These are phyloP conservation scores for Lichtheimia ramosa DNA, from an alignment of 371 early-diverging fungal genomes.

Conservation along the genomic window DNA sequence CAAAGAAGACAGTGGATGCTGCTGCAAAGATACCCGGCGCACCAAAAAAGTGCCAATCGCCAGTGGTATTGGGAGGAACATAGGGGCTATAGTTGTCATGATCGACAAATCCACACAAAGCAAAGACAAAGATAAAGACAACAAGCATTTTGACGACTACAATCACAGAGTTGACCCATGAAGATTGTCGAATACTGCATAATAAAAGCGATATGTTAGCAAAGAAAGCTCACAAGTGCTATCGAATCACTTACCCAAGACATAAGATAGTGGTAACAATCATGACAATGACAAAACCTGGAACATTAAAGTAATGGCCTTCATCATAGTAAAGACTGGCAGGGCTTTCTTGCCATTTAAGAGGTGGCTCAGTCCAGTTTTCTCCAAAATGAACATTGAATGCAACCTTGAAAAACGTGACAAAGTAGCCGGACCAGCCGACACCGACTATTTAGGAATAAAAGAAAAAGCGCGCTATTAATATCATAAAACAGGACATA, in stretches of 20 bases:
- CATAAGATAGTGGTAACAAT: constrained; percentile 57
- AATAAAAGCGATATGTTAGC: neutral
- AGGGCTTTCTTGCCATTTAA: constrained; percentile 51
- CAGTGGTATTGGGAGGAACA: constrained; percentile 62
- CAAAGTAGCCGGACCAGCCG: constrained; percentile 82
- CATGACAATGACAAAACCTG: constrained; percentile 69
- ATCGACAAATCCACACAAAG: constrained; percentile 62
- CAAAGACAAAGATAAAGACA: constrained; percentile 77
- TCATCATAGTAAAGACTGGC: constrained; percentile 35
- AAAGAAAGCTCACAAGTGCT: neutral
- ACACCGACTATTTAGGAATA: constrained; percentile 40
- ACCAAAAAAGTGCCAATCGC: constrained; percentile 62
- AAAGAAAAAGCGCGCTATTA: neutral
- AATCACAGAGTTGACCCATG: constrained; percentile 68
- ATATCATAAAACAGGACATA: neutral
- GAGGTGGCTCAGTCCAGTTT: constrained; percentile 62
- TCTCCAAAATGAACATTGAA: constrained; percentile 46
- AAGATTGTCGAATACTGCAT: constrained; percentile 62
- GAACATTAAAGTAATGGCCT: constrained; percentile 71
- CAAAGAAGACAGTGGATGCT: constrained; percentile 79
- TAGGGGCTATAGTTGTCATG: constrained; percentile 75
- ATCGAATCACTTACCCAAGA: constrained; percentile 52
- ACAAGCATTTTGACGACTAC: constrained; percentile 78
- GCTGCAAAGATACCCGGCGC: constrained; percentile 72
- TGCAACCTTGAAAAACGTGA: constrained; percentile 63